A percentile compares a stretch with the other conserved stretches of the same genome.
Evolutionary conservation across 257 asterid genomes (phyloP).

Genomic region (Primulina eburnea): DNA sequence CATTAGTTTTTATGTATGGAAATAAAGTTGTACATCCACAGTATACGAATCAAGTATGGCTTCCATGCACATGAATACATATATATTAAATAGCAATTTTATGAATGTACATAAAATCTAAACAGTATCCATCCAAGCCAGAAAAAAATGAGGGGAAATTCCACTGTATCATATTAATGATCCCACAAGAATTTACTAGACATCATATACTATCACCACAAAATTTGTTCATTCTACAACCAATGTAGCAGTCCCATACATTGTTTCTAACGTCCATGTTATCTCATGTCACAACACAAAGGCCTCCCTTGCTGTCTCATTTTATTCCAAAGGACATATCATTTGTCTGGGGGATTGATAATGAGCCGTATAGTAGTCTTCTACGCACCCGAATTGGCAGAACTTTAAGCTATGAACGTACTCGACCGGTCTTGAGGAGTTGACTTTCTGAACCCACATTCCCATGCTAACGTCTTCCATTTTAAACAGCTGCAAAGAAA

Average conservation of each 20-base stretch:
- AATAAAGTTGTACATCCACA: no score
- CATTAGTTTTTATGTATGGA: no score
- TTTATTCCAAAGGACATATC: constrained; percentile 86
- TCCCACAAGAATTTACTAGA: constrained; percentile 37
- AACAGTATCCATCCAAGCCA: neutral
- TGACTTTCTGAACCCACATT: constrained; percentile 84
- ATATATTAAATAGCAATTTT: no score
- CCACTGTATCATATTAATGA: constrained; percentile 20
- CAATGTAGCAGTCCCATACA: constrained; percentile 16
- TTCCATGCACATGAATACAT: neutral
- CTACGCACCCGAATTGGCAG: constrained; percentile 89
- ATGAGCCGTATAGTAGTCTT: constrained; percentile 77
- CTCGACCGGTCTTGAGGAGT: constrained; percentile 54
- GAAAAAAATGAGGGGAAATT: constrained; percentile 14
- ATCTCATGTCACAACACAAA: constrained; percentile 82
- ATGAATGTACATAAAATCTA: neutral
- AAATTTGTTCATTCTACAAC: constrained; percentile 32
- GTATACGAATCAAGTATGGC: neutral
- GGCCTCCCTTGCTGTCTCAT: constrained; percentile 54
- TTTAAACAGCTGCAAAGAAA: constrained; percentile 64
- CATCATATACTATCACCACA: constrained; percentile 35
- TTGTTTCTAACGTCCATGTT: constrained; percentile 25
- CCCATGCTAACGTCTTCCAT: constrained; percentile 99
- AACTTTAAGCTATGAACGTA: constrained; percentile 83
- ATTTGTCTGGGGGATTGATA: constrained; percentile 93